Base-by-base conservation (phyloP, 257 asterid genomes). In the Nicotiana sylvestris region DNA sequence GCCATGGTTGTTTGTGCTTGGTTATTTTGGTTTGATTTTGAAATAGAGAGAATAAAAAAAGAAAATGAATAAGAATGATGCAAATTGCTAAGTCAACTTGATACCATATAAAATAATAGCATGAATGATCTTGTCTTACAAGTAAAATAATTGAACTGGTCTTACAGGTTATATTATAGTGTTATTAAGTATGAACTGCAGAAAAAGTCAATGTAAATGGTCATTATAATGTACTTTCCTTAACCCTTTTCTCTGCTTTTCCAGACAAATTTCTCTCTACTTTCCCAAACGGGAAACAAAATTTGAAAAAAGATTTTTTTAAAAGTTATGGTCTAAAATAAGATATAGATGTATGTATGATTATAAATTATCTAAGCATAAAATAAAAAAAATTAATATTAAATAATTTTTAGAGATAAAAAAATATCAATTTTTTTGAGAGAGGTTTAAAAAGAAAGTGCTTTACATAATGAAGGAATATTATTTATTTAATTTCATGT, bases 1-100 rank as follows among this genome's bases (percentile, higher is more conserved):
- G 70, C 86, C 86, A 84, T 84, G 61, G 12, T 25, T 21, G 30
- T 51, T n/a, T 29, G 2, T 70, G 21, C 57, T 78, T 70, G 37
- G 25, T 72, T 70, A 33, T 0, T 21, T n/a, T 46, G 60, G 25
- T 35, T 67, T 67, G 53, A 0, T 46, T 49, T 3, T 27, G 27
- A 74, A 1, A 7, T 12, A 13, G 58, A 53, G 58, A 53, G 18
- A 53, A 53, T 1, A 12, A 27, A 49, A 27, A 49, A 27, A 5
- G 55, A 21, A 70, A 70, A 39, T 21, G 37, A 43, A 70, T 11
- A 10, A 39, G 1, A 11, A 25, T 72, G 15, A 9, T 25, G 4
- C 61, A 49, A 74, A 49, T 49, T 21, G 51, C 62, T 33, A 74
- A 13, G 79, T 49, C 39, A 49, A 9, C 6, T 13, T 5, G 6